Evolutionary conservation across 1,284 basidiomycete genomes (phyloP).

Genomic region (Moniliophthora roreri): DNA sequence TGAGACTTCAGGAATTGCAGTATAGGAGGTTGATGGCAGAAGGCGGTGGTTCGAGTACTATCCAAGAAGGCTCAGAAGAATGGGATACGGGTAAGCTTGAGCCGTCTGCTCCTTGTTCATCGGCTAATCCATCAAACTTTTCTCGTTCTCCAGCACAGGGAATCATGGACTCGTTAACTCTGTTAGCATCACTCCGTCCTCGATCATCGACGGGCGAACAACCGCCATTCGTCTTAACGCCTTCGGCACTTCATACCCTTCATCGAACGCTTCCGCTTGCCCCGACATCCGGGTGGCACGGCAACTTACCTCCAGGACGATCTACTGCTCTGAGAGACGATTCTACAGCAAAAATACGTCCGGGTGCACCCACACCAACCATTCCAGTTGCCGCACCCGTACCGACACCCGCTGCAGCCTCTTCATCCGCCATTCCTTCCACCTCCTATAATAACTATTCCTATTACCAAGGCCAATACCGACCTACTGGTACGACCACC

Average conservation of each 20-base stretch:
- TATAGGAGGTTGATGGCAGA: constrained; percentile 46
- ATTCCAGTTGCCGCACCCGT: constrained; percentile 21
- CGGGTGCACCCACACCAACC: constrained; percentile 40
- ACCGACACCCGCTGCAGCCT: constrained; percentile 23
- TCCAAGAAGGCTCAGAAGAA: constrained; percentile 71
- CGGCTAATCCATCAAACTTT: constrained; percentile 14
- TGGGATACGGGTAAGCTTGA: constrained; percentile 67
- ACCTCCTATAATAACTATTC: constrained; percentile 26
- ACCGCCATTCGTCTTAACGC: constrained; percentile 55
- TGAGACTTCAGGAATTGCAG: constrained; percentile 65
- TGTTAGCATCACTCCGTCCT: constrained; percentile 72
- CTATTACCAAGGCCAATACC: constrained; percentile 19
- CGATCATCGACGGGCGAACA: constrained; percentile 42
- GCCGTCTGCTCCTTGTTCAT: constrained; percentile 14
- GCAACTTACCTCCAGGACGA: constrained; percentile 63
- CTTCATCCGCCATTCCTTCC: constrained; percentile 24
- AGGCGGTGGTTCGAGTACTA: constrained; percentile 42
- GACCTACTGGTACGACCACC: no score
- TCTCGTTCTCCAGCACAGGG: constrained; percentile 54
- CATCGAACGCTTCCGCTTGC: constrained; percentile 65
- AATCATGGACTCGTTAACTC: constrained; percentile 64
- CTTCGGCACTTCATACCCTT: constrained; percentile 61
- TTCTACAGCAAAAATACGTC: constrained; percentile 59
- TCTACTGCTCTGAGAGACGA: constrained; percentile 68
- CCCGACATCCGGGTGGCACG: constrained; percentile 67